A percentile compares a stretch with the other conserved stretches of the same genome.
Evolutionary conservation across 805 yeast species (phyloP).

Genomic region (Candida suzukii): DNA sequence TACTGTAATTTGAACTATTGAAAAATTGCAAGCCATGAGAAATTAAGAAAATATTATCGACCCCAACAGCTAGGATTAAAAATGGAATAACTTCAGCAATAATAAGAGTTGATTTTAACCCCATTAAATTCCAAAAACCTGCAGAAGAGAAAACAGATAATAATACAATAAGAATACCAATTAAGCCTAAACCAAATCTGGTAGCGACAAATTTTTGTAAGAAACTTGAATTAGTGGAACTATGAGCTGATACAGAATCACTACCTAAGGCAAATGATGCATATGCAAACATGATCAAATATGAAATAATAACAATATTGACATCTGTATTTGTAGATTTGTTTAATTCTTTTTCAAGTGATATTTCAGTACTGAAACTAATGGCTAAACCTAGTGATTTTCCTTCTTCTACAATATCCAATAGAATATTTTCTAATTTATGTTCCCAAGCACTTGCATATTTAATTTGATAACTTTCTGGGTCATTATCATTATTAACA

Average conservation of each 20-base stretch:
- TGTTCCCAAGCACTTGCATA: conserved; percentile 60
- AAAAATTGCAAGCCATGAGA: conserved; percentile 68
- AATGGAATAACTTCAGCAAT: conserved; percentile 97
- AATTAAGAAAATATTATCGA: conserved; percentile 84
- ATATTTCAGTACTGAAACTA: conserved; percentile 75
- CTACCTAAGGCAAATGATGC: conserved; percentile 79
- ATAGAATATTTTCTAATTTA: conserved; percentile 50
- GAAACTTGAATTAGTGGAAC: background rate
- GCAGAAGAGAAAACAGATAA: conserved; percentile 77
- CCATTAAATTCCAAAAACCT: conserved; percentile 71
- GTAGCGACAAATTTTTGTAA: conserved; percentile 34
- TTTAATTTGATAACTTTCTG: conserved; percentile 29
- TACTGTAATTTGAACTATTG: conserved; percentile 28
- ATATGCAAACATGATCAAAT: conserved; percentile 79
- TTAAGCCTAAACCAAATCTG: conserved; percentile 68
- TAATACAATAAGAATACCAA: conserved; percentile 79
- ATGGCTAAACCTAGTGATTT: conserved; percentile 47
- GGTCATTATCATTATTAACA: conserved; percentile 46
- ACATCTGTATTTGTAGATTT: conserved; percentile 77
- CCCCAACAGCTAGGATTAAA: conserved; percentile 89
- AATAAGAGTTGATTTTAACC: conserved; percentile 79
- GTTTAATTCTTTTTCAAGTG: conserved; percentile 78
- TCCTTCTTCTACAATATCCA: conserved; percentile 38
- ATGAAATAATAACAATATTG: conserved; percentile 63
- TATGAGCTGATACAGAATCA: conserved; percentile 2